Evolutionary conservation across 225 moss, liverwort and hornwort genomes (phyloP).

Genomic region (Bryum argenteum): DNA sequence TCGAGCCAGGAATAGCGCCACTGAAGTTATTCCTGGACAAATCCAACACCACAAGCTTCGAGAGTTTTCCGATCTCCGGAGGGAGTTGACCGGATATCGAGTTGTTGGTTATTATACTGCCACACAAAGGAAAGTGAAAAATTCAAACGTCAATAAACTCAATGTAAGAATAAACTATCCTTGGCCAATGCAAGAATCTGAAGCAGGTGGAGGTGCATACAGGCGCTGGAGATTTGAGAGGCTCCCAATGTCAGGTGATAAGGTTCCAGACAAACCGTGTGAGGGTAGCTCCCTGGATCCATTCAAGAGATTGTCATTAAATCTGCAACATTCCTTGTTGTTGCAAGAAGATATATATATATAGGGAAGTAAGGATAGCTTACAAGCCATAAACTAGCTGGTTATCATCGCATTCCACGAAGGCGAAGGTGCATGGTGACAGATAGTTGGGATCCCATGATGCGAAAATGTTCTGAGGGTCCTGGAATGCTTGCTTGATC

Average conservation of each 20-base stretch:
- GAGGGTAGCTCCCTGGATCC: constrained; percentile 50
- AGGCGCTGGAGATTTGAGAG: constrained; percentile 54
- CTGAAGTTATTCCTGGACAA: constrained; percentile 66
- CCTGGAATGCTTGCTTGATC: constrained; percentile 43
- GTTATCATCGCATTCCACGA: constrained; percentile 45
- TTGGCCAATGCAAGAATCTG: neutral
- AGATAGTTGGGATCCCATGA: constrained; percentile 57
- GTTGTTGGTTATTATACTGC: constrained; percentile 66
- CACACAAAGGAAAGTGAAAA: neutral
- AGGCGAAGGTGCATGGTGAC: constrained; percentile 55
- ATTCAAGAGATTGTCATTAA: neutral
- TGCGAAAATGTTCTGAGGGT: constrained; percentile 42
- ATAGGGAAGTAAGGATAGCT: neutral
- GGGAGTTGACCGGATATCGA: constrained; percentile 65
- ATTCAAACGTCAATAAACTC: neutral
- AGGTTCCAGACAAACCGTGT: constrained; percentile 42
- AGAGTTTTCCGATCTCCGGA: constrained; percentile 54
- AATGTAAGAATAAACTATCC: neutral
- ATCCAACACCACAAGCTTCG: constrained; percentile 58
- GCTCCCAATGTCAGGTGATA: constrained; percentile 49
- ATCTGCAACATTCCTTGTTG: no score
- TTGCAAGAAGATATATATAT: no score
- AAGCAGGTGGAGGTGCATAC: constrained; percentile 34
- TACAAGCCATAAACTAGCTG: constrained; percentile 45
- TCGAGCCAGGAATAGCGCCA: constrained; percentile 56